phyloP scores from a whole-genome alignment of 2,329 filamentous ascomycete genomes.

The Penicillium sp. region DNA sequence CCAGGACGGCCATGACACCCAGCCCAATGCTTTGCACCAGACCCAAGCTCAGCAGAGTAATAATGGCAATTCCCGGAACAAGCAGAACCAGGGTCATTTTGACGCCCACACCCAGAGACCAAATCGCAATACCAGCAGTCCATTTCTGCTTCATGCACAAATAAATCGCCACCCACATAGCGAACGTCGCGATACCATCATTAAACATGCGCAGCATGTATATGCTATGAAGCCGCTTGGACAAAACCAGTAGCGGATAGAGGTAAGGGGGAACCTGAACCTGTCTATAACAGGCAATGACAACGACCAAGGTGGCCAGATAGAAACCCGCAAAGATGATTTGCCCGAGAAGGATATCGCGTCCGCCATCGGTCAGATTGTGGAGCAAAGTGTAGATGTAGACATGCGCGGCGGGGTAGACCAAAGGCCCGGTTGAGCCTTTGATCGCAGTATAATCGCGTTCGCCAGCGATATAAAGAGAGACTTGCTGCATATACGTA shows the following conservation, averaged over 20 bases:
- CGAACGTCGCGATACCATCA: conserved; percentile 84
- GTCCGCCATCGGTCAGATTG: conserved; percentile 72
- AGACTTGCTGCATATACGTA: conserved; percentile 93
- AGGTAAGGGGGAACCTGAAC: conserved; percentile 71
- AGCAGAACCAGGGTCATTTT: conserved; percentile 92
- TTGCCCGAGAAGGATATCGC: conserved; percentile 78
- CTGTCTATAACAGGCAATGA: conserved; percentile 73
- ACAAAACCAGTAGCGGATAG: conserved; percentile 80
- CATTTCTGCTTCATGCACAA: conserved; percentile 73
- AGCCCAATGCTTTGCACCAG: conserved; percentile 66
- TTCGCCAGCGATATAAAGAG: conserved; percentile 78
- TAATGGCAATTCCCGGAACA: conserved; percentile 75
- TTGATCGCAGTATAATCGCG: conserved; percentile 83
- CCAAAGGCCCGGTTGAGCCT: conserved; percentile 87
- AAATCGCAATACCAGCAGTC: conserved; percentile 71
- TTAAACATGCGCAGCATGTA: conserved; percentile 94
- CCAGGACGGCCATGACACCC: conserved; percentile 69
- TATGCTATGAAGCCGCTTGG: conserved; percentile 90
- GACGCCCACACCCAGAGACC: conserved; percentile 78
- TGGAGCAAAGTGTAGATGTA: conserved; percentile 86
- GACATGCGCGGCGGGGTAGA: conserved; percentile 93
- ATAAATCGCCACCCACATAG: conserved; percentile 80
- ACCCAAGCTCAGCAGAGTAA: conserved; percentile 74
- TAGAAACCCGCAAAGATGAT: conserved; percentile 80
- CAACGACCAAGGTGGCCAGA: conserved; percentile 70